These are phyloP conservation scores for Globisporangium camurandrum DNA, from an alignment of 352 stramenopile genomes.

Conservation along the genomic window DNA sequence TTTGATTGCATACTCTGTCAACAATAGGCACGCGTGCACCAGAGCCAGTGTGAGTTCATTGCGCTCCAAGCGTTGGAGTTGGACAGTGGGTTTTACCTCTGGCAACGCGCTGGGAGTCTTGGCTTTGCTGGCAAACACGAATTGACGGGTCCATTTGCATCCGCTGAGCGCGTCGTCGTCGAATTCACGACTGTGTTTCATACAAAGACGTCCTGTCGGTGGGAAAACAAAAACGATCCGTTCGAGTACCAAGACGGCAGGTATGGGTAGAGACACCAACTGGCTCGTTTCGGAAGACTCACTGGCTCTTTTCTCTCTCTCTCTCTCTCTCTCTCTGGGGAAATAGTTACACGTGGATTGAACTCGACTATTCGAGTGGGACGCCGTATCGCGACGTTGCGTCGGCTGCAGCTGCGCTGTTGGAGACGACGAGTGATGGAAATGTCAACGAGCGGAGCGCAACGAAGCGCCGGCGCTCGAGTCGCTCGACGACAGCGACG, in stretches of 20 bases:
- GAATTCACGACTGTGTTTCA: slow-evolving; percentile 45
- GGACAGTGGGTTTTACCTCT: slow-evolving; percentile 42
- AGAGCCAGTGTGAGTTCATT: slow-evolving; percentile 63
- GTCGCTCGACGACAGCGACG: not conserved
- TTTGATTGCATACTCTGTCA: no score
- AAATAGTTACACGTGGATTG: slow-evolving; percentile 61
- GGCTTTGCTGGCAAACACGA: slow-evolving; percentile 35
- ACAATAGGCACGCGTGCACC: slow-evolving; percentile 44
- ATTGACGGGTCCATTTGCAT: slow-evolving; percentile 32
- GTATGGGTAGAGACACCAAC: slow-evolving; percentile 6
- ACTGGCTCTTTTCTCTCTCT: slow-evolving; percentile 1
- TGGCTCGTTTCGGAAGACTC: not conserved
- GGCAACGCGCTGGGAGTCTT: slow-evolving; percentile 36
- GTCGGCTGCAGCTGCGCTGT: slow-evolving; percentile 24
- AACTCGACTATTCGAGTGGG: slow-evolving; percentile 47
- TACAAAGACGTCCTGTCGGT: slow-evolving; percentile 42
- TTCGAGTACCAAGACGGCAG: slow-evolving; percentile 41
- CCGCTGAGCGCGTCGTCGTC: slow-evolving; percentile 24
- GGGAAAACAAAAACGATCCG: slow-evolving; percentile 45
- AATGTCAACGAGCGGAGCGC: slow-evolving; percentile 16
- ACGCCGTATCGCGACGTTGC: slow-evolving; percentile 33
- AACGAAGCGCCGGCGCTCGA: slow-evolving; percentile 11
- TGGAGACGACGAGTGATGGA: slow-evolving; percentile 15
- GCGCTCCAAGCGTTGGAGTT: slow-evolving; percentile 49
- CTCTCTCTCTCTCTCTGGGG: not conserved